A percentile compares a stretch with the other conserved stretches of the same genome.
Conservation (phyloP, 129 eudicot species). For the Artemisia argyi region DNA sequence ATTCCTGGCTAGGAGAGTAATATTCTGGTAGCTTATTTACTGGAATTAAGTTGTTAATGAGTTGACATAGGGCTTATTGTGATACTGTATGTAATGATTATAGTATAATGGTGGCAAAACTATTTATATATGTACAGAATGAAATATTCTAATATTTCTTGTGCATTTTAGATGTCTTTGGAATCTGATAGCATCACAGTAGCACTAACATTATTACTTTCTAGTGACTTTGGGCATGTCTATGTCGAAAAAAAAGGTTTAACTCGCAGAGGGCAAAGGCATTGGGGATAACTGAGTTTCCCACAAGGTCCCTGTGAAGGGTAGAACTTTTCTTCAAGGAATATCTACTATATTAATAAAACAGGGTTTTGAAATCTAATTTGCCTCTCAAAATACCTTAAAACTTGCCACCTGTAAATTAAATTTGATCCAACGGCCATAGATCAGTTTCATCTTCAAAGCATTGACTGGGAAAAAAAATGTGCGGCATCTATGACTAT, state of each 20-base stretch:
- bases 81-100: background rate
- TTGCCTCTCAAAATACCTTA: no score
- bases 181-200: background rate
- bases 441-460: no score
- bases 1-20: constrained; percentile 96
- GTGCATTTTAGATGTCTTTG: constrained; percentile 9
- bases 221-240: background rate
- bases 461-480: no score
- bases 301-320: constrained; percentile 86
- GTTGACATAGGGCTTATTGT: background rate
- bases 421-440: no score
- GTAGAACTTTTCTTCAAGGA: no score
- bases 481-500: no score
- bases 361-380: no score
- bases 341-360: no score
- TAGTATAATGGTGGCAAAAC: background rate
- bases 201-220: no score
- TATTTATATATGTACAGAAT: background rate
- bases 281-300: constrained; percentile 77
- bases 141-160: constrained; percentile 17
- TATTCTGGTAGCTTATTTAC: constrained; percentile 8
- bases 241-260: no score
- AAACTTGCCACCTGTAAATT: no score
- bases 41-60: constrained; percentile 2
- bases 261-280: constrained; percentile 77